Conservation (phyloP, 768 basidiomycete genomes). For the Suillus americanus region DNA sequence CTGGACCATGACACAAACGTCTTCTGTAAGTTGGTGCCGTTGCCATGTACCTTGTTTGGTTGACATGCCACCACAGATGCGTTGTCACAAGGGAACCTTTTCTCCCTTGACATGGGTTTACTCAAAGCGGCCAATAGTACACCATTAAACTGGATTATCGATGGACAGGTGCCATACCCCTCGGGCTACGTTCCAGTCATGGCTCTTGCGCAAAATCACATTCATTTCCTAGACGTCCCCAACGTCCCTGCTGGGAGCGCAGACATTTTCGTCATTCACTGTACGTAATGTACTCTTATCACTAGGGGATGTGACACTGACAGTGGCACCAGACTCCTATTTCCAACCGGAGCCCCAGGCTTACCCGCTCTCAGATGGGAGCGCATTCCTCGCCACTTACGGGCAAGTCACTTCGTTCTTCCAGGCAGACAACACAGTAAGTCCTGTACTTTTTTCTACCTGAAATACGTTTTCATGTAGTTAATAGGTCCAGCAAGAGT, state of each 20-base stretch:
- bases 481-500: slow-evolving; percentile 63
- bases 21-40: slow-evolving; percentile 55
- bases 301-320: not conserved
- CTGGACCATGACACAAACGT: slow-evolving; percentile 95
- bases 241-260: slow-evolving; percentile 65
- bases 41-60: not conserved
- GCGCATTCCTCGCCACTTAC: slow-evolving; percentile 62
- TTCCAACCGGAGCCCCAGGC: slow-evolving; percentile 72
- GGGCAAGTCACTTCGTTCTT: slow-evolving; percentile 76
- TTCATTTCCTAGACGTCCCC: slow-evolving; percentile 79
- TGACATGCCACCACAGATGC: slow-evolving; percentile 48
- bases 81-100: slow-evolving; percentile 63
- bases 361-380: slow-evolving; percentile 47
- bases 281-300: slow-evolving; percentile 40
- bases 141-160: slow-evolving; percentile 63
- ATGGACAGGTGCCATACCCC: slow-evolving; percentile 55
- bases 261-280: slow-evolving; percentile 86
- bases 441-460: slow-evolving; percentile 16
- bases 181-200: slow-evolving; percentile 69
- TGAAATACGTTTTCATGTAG: not conserved
- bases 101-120: slow-evolving; percentile 65
- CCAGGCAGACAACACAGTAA: slow-evolving; percentile 44
- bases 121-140: slow-evolving; percentile 60
- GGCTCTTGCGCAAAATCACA: slow-evolving; percentile 84
- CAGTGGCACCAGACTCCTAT: slow-evolving; percentile 54